phyloP scores from a whole-genome alignment of 2,329 filamentous ascomycete genomes.

The Fusarium pseudocircinatum region DNA sequence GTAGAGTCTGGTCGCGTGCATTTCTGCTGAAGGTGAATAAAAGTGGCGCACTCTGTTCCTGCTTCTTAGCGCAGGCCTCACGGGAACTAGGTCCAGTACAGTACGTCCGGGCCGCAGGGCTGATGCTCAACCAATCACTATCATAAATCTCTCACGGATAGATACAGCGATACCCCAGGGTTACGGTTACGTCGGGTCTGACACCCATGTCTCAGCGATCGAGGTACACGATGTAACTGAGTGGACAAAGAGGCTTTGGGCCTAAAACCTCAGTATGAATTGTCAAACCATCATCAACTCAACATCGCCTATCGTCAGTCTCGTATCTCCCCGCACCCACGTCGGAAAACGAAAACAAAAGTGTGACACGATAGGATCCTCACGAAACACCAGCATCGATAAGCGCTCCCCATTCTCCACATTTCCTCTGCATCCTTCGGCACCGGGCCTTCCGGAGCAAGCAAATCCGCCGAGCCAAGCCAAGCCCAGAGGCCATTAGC shows the following conservation, averaged over 20 bases:
- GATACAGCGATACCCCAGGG: background rate
- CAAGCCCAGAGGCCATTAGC: conserved; percentile 3
- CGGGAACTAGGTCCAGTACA: conserved; percentile 13
- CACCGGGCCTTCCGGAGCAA: conserved; percentile 25
- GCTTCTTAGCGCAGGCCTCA: conserved; percentile 24
- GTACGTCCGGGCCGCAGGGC: conserved; percentile 6
- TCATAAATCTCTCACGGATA: background rate
- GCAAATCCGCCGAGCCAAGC: conserved; percentile 29
- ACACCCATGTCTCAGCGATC: background rate
- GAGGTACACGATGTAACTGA: conserved; percentile 2
- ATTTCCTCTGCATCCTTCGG: conserved; percentile 23
- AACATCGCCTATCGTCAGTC: background rate
- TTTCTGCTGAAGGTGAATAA: background rate
- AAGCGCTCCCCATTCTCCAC: conserved; percentile 12
- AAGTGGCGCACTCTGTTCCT: conserved; percentile 20
- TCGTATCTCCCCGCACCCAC: background rate
- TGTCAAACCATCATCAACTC: background rate
- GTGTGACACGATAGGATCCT: conserved; percentile 9
- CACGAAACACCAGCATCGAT: conserved; percentile 22
- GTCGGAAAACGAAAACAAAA: background rate
- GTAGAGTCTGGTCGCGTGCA: background rate
- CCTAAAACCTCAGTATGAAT: background rate
- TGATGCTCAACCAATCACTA: conserved; percentile 23
- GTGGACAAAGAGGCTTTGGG: conserved; percentile 3
- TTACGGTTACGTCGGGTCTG: background rate